Base-by-base conservation (phyloP, 2,329 filamentous ascomycete genomes). In the Paracamarosporium sp. region DNA sequence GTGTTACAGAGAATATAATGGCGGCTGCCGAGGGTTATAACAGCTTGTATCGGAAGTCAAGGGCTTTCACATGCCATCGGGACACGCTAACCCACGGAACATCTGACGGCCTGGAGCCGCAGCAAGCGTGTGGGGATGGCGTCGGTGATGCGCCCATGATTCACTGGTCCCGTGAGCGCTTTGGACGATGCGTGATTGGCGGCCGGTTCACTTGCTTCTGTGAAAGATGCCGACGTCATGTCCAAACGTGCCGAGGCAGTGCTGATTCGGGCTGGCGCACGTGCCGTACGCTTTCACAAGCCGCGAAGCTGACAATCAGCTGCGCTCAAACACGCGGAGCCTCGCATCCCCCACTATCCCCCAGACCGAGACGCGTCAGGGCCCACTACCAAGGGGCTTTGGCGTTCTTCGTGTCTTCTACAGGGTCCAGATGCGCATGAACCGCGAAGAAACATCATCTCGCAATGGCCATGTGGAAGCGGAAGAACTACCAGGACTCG, bases 21-120 rank as follows among this genome's bases (percentile, higher is more conserved):
- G 27, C 55, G 44, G 45, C 27, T 58, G 63, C 51, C 47, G 59
- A 55, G 43, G 51, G 56, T 61, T 57, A 65, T 66, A 60, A 68
- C 69, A 65, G 68, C 63, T 57, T 55, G 60, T 56, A 51, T 53
- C 48, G 58, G 60, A 56, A 58, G 61, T 60, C 51, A 59, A 54
- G 53, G 60, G 38, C 70, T 75, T 76, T 76, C 74, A 76, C 74
- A 76, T 76, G 74, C 70, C 60, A 70, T 57, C 45, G 53, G 43
- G 56, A 59, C 61, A 56, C 57, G 67, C 58, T 54, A 65, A 58
- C 54, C 58, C 54, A 57, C 31, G 48, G 36, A 43, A 52, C 56
- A 52, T 64, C 48, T 61, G 59, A 57, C 35, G 53, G 50, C 31
- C 60, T 60, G 54, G 67, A 70, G 66, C 69, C 66, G 66, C 70